Conservation (phyloP, 495 filamentous ascomycete genomes). For the Penicillium manginii region DNA sequence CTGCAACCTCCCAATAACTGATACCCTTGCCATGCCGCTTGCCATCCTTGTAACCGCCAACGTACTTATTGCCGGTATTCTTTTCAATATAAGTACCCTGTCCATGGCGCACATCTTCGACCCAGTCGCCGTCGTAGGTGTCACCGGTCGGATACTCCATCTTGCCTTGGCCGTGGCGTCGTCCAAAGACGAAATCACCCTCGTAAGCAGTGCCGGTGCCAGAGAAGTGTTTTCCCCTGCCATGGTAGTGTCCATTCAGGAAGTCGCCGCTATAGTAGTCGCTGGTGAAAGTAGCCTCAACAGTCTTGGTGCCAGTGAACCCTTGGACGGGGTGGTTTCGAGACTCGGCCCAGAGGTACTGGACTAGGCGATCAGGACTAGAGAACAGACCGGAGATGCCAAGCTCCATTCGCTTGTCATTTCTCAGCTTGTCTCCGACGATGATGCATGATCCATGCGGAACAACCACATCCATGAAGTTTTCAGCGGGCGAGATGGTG, state of each 20-base stretch:
- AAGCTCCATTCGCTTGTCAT: constrained; percentile 44
- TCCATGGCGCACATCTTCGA: constrained; percentile 58
- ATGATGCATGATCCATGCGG: constrained; percentile 51
- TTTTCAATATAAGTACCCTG: constrained; percentile 61
- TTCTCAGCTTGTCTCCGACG: constrained; percentile 47
- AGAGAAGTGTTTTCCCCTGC: constrained; percentile 56
- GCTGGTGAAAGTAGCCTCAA: constrained; percentile 50
- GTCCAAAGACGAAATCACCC: constrained; percentile 56
- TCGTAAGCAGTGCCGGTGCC: constrained; percentile 58
- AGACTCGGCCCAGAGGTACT: constrained; percentile 49
- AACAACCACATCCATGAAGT: constrained; percentile 39
- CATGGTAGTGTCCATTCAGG: constrained; percentile 55
- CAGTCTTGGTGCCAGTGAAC: constrained; percentile 48
- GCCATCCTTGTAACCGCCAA: constrained; percentile 65
- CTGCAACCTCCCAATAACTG: constrained; percentile 64
- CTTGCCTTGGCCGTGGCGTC: constrained; percentile 57
- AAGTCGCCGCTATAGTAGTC: constrained; percentile 54
- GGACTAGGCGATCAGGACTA: constrained; percentile 49
- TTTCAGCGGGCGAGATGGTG: constrained; percentile 44
- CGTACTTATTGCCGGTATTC: constrained; percentile 65
- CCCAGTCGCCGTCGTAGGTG: constrained; percentile 64
- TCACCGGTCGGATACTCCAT: constrained; percentile 66
- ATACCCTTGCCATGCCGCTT: constrained; percentile 66
- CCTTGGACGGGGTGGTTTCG: constrained; percentile 50
- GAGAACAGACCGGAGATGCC: constrained; percentile 46